A percentile compares a stretch with the other conserved stretches of the same genome.
Conservation (phyloP, 2,329 filamentous ascomycete species). For the Talaromyces sp. region DNA sequence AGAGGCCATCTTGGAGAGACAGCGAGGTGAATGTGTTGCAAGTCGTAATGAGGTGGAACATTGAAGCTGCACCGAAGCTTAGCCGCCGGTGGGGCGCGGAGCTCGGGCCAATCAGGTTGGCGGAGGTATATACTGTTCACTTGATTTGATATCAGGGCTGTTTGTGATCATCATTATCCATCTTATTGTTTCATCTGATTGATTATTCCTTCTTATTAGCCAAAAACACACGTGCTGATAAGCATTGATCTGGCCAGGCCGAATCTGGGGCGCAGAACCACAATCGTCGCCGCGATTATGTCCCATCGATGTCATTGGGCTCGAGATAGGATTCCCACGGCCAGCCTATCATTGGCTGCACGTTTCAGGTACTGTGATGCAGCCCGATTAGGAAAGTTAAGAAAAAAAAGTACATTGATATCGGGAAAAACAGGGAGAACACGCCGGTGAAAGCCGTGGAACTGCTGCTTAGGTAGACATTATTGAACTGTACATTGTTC, state of each 20-base stretch:
- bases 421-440: not conserved
- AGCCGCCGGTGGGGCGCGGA: not conserved
- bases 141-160: not conserved
- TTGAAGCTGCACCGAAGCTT: not conserved
- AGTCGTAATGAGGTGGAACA: not conserved
- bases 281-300: not conserved
- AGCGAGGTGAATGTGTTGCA: not conserved
- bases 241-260: not conserved
- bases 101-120: not conserved
- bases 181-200: not conserved
- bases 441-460: not conserved
- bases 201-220: not conserved
- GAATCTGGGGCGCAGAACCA: not conserved
- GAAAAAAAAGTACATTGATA: not conserved
- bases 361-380: not conserved
- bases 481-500: not conserved
- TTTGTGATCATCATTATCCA: not conserved
- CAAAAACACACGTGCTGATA: not conserved
- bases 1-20: conserved; percentile 16
- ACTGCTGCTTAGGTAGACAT: not conserved
- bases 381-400: not conserved
- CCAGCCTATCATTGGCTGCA: not conserved
- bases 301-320: not conserved
- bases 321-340: not conserved
- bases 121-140: not conserved